Conservation (phyloP, 2,329 filamentous ascomycete genomes). For the Aspergillus cejpii region DNA sequence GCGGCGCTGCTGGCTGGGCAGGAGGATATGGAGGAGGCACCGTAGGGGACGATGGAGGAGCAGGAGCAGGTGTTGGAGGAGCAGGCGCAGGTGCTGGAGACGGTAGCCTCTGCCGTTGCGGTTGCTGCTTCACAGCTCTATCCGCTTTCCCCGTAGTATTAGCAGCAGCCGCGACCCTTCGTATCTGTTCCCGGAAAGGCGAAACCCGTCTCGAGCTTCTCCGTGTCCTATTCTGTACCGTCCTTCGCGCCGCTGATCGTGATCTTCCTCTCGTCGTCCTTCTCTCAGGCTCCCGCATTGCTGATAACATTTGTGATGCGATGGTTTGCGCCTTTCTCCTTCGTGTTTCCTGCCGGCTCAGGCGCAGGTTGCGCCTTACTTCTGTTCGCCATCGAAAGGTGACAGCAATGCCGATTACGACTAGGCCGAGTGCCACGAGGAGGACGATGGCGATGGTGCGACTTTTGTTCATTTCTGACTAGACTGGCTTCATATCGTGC, state of each 20-base stretch:
- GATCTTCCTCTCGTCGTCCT: background rate
- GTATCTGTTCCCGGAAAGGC: background rate
- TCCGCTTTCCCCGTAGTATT: background rate
- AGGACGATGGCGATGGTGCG: slow-evolving; percentile 12
- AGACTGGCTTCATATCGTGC: background rate
- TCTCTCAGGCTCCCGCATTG: background rate
- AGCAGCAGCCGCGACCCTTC: background rate
- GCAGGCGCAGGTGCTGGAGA: background rate
- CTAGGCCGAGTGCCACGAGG: slow-evolving; percentile 1
- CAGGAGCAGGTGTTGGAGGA: background rate
- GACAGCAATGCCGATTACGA: slow-evolving; percentile 3
- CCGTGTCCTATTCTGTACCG: background rate
- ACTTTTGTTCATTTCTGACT: slow-evolving; percentile 15
- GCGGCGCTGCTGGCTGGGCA: background rate
- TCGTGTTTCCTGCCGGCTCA: background rate
- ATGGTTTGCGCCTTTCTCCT: background rate
- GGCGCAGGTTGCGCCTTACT: background rate
- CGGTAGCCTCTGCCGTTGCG: background rate
- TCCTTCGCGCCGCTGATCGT: background rate
- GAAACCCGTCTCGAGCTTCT: background rate
- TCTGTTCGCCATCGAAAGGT: background rate
- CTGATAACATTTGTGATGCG: background rate
- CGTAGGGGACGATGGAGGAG: background rate
- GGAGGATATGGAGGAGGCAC: background rate
- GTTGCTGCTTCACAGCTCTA: background rate